A percentile compares a stretch with the other conserved stretches of the same genome.
Conservation (phyloP, 257 asterid genomes). For the Plantago ovata region DNA sequence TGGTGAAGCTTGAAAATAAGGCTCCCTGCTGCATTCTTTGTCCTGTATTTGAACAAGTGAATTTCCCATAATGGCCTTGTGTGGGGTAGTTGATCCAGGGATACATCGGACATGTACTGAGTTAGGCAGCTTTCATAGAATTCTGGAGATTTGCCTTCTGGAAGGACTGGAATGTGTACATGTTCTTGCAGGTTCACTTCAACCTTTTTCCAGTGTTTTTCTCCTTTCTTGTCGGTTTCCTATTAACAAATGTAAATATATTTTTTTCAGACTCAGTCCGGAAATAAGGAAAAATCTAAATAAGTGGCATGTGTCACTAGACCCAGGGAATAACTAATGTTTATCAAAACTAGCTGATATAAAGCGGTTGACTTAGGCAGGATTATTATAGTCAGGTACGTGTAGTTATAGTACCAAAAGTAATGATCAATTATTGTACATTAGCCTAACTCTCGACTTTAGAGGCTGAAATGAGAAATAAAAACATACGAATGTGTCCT, state of each 20-base stretch:
- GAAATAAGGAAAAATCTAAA: too few relatives aligned
- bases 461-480: too few relatives aligned
- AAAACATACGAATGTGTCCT: too few relatives aligned
- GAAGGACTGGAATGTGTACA: conserved; percentile 9
- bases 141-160: conserved; percentile 12
- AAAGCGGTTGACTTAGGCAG: too few relatives aligned
- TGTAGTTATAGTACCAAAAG: too few relatives aligned
- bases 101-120: conserved; percentile 18
- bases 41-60: conserved; percentile 16
- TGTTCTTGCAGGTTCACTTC: conserved; percentile 24
- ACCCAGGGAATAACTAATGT: too few relatives aligned
- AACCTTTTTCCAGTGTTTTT: conserved; percentile 27
- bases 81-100: conserved; percentile 15
- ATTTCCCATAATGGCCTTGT: conserved; percentile 27
- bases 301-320: too few relatives aligned
- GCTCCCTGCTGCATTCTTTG: conserved; percentile 24
- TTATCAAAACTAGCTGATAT: too few relatives aligned
- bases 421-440: too few relatives aligned
- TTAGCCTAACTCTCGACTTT: too few relatives aligned
- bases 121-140: conserved; percentile 19
- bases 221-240: conserved; percentile 19
- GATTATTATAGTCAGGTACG: too few relatives aligned
- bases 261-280: too few relatives aligned
- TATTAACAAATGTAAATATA: not conserved
- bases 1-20: conserved; percentile 29